Conservation (phyloP, 495 filamentous ascomycete genomes). For the Hyaloscypha bicolor region DNA sequence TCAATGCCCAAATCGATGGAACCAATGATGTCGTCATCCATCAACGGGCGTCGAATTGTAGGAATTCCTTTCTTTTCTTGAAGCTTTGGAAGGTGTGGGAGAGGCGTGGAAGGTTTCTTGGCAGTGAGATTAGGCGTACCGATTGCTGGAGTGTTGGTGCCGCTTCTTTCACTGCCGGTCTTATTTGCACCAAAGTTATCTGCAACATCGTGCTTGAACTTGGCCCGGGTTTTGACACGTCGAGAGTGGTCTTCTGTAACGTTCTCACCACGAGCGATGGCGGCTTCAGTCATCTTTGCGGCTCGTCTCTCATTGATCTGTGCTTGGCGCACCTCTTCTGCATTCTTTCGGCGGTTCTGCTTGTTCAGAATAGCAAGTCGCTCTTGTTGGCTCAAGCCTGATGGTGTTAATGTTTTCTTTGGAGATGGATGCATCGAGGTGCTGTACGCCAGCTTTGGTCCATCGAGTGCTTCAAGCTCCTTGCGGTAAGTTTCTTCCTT, state of each 20-base stretch:
- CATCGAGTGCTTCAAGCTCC: conserved; percentile 67
- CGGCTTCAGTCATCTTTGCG: conserved; percentile 55
- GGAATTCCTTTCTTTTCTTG: conserved; percentile 62
- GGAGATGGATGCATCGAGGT: conserved; percentile 51
- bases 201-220: conserved; percentile 60
- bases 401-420: conserved; percentile 44
- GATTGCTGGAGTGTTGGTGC: conserved; percentile 43
- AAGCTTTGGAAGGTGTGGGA: conserved; percentile 51
- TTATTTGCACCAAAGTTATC: conserved; percentile 36
- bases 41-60: conserved; percentile 69
- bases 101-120: conserved; percentile 31
- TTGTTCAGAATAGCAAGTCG: conserved; percentile 75
- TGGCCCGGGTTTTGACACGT: conserved; percentile 62
- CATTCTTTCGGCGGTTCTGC: conserved; percentile 76
- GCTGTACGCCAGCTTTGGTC: conserved; percentile 69
- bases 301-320: conserved; percentile 75
- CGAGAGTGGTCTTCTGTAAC: conserved; percentile 57
- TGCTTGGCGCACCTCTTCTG: conserved; percentile 80
- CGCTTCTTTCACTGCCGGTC: conserved; percentile 33
- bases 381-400: conserved; percentile 62
- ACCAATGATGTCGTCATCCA: conserved; percentile 84
- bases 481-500: conserved; percentile 61
- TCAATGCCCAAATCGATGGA: conserved; percentile 81
- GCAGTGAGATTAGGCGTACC: conserved; percentile 27
- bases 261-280: conserved; percentile 54